Evolutionary conservation across 2,329 filamentous ascomycete genomes (phyloP).

Genomic region (Xylaria sp.): DNA sequence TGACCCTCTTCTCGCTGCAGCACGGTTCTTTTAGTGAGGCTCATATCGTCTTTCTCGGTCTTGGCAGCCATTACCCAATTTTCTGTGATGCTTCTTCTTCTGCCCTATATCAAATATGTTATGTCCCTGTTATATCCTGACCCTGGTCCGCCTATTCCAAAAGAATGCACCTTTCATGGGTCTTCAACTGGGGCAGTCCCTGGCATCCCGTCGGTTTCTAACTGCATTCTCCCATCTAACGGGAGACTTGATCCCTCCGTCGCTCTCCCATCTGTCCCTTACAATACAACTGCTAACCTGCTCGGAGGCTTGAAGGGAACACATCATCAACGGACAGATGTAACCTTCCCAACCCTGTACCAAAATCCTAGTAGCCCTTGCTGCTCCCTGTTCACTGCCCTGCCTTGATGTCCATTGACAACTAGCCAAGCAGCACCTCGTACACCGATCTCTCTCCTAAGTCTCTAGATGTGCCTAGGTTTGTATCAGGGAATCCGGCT

Average conservation of each 20-base stretch:
- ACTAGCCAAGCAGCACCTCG: slow-evolving; percentile 54
- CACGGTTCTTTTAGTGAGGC: slow-evolving; percentile 35
- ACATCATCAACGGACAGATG: slow-evolving; percentile 57
- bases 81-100: slow-evolving; percentile 41
- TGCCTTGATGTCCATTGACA: slow-evolving; percentile 49
- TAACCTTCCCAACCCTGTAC: slow-evolving; percentile 52
- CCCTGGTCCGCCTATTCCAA: slow-evolving; percentile 47
- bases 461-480: slow-evolving; percentile 49
- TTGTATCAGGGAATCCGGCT: slow-evolving; percentile 63
- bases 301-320: slow-evolving; percentile 49
- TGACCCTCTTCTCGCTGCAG: slow-evolving; percentile 23
- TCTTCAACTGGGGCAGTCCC: slow-evolving; percentile 47
- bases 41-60: slow-evolving; percentile 36
- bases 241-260: slow-evolving; percentile 39
- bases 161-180: slow-evolving; percentile 46
- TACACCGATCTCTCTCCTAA: slow-evolving; percentile 48
- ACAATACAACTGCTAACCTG: slow-evolving; percentile 44
- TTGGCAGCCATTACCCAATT: slow-evolving; percentile 31
- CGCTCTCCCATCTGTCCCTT: slow-evolving; percentile 48
- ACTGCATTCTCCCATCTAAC: slow-evolving; percentile 46
- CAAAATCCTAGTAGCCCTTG: slow-evolving; percentile 51
- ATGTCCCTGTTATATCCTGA: slow-evolving; percentile 48
- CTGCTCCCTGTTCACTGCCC: slow-evolving; percentile 45
- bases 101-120: slow-evolving; percentile 47
- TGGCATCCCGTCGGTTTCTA: slow-evolving; percentile 48